Conservation (phyloP, 2,329 filamentous ascomycete species). For the Pezizomycotina sp. region DNA sequence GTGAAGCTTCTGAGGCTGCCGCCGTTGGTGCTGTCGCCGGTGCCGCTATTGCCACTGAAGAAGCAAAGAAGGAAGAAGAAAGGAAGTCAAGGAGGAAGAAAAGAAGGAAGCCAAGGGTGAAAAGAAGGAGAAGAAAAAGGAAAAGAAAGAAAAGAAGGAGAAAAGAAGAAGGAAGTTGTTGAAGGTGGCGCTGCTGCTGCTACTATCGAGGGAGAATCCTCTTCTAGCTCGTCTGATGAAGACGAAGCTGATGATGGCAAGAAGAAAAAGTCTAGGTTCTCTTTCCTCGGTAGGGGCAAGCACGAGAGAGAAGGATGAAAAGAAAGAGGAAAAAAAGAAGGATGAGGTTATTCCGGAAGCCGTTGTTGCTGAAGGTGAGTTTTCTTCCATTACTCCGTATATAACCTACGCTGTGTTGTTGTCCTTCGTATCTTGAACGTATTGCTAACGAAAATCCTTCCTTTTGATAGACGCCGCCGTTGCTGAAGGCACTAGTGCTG, state of each 20-base stretch:
- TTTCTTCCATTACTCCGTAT: conserved; percentile 8
- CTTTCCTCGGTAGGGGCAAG: conserved; percentile 41
- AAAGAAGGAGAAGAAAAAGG: conserved; percentile 24
- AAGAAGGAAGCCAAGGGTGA: conserved; percentile 27
- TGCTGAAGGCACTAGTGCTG: conserved; percentile 16
- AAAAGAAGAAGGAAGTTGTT: conserved; percentile 31
- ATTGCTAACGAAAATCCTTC: conserved; percentile 20
- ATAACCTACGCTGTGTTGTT: conserved; percentile 25
- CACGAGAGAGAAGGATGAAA: conserved; percentile 48
- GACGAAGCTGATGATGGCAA: conserved; percentile 30
- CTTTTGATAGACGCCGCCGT: conserved; percentile 15
- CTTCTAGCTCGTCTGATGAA: conserved; percentile 20
- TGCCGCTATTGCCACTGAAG: conserved; percentile 28
- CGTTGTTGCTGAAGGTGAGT: conserved; percentile 4
- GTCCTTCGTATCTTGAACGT: conserved; percentile 20
- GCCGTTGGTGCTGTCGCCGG: conserved; percentile 29
- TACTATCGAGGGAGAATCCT: conserved; percentile 22
- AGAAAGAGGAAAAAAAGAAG: conserved; percentile 37
- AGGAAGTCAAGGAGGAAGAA: conserved; percentile 31
- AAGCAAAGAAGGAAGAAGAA: conserved; percentile 29
- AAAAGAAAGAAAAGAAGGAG: conserved; percentile 27
- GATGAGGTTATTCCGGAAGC: conserved; percentile 26
- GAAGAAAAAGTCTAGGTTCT: conserved; percentile 46
- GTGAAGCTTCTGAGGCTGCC: conserved; percentile 4
- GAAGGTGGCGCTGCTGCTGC: conserved; percentile 32